Evolutionary conservation across 179 eudicot genomes (phyloP).

Genomic region (Heliamphora pulchella): DNA sequence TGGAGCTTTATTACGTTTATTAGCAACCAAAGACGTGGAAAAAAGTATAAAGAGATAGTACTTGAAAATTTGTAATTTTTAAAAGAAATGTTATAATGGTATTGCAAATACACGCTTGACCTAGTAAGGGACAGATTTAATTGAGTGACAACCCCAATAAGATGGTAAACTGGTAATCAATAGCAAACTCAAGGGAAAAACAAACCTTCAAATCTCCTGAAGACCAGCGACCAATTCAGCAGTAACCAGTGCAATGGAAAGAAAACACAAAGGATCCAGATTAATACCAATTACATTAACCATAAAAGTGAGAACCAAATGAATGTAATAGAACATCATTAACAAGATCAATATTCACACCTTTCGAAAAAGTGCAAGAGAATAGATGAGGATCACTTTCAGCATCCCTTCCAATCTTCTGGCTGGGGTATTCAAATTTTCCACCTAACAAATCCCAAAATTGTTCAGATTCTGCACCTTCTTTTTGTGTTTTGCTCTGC

Average conservation of each 20-base stretch:
- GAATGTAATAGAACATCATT: not conserved
- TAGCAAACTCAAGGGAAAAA: conserved; percentile 8
- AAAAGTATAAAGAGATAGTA: not conserved
- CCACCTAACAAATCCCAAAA: conserved; percentile 86
- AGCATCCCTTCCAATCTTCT: conserved; percentile 61
- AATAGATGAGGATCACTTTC: conserved; percentile 91
- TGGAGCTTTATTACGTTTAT: not conserved
- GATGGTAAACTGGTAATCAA: not conserved
- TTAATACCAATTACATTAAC: conserved; percentile 13
- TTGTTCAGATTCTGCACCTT: conserved; percentile 78
- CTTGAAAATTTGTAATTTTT: not conserved
- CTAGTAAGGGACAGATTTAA: not conserved
- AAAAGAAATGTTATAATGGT: not conserved
- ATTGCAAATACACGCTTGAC: not conserved
- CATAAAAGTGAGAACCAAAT: conserved; percentile 6
- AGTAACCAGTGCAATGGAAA: conserved; percentile 23
- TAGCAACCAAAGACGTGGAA: not conserved
- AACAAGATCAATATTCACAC: conserved; percentile 21
- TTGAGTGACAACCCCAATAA: not conserved
- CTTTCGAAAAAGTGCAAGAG: conserved; percentile 64
- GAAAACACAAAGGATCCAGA: conserved; percentile 20
- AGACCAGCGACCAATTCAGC: conserved; percentile 27
- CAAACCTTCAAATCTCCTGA: conserved; percentile 81
- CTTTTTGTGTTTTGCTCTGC: conserved; percentile 71
- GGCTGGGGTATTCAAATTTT: conserved; percentile 69